Percentiles rank a stretch among this genome's conserved stretches.
phyloP scores from a whole-genome alignment of 306 rosid species.

The Corylus heterophylla region DNA sequence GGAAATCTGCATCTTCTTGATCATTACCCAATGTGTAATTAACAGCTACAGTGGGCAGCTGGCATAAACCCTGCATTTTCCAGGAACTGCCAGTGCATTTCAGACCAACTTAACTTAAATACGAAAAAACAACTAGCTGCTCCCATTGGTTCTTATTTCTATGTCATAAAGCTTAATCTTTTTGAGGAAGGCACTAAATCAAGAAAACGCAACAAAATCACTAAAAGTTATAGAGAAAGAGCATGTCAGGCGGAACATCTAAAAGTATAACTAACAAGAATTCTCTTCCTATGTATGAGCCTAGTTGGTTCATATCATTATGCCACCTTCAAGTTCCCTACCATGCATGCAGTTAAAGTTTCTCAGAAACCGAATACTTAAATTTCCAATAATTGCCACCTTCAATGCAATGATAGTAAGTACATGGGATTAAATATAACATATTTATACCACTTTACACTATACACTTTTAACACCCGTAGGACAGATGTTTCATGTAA shows the following conservation, averaged over 20 bases:
- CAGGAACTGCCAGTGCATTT: neutral
- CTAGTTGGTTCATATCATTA: neutral
- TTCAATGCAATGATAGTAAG: neutral
- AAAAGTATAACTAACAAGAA: neutral
- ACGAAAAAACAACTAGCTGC: neutral
- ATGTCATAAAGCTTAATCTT: neutral
- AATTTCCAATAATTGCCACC: neutral
- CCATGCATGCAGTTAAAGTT: neutral
- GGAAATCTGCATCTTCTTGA: conserved; percentile 3
- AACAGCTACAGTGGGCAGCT: neutral
- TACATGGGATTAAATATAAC: neutral
- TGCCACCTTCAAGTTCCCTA: neutral
- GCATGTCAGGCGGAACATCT: neutral
- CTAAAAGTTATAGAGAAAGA: neutral
- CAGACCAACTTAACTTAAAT: neutral
- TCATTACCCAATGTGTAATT: neutral
- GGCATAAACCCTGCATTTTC: neutral
- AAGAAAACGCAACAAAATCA: neutral
- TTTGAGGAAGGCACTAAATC: neutral
- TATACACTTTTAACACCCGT: neutral
- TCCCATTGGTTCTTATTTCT: neutral
- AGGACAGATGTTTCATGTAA: neutral
- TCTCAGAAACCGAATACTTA: neutral
- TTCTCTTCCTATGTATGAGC: neutral
- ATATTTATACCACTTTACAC: neutral